Evolutionary conservation across 1,139 yeast genomes (phyloP).

Genomic region (Debaryomycetaceae sp.): DNA sequence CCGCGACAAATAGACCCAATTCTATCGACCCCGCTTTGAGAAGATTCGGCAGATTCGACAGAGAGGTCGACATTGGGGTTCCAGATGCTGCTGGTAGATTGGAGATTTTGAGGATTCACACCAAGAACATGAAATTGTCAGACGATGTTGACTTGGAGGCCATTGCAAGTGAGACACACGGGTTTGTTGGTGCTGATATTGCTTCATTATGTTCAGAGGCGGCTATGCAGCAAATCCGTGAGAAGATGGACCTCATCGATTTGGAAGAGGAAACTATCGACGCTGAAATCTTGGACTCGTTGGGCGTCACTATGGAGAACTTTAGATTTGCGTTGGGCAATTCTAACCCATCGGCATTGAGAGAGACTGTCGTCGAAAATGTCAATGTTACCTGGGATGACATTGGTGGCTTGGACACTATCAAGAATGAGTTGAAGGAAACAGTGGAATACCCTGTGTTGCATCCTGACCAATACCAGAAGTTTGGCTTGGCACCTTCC

Average conservation of each 20-base stretch:
- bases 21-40: slow-evolving; percentile 97
- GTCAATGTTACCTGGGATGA: slow-evolving; percentile 99
- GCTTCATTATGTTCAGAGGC: slow-evolving; percentile 96
- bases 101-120: slow-evolving; percentile 80
- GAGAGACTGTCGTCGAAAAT: slow-evolving; percentile 98
- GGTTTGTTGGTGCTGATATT: slow-evolving; percentile 73
- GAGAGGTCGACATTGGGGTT: slow-evolving; percentile 98
- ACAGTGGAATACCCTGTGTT: slow-evolving; percentile 98
- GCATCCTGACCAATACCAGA: slow-evolving; percentile 98
- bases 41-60: slow-evolving; percentile 97
- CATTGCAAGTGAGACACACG: slow-evolving; percentile 61
- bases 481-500: slow-evolving; percentile 95
- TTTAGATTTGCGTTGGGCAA: slow-evolving; percentile 96
- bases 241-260: slow-evolving; percentile 97
- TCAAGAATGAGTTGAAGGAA: slow-evolving; percentile 95
- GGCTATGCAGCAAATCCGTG: slow-evolving; percentile 92
- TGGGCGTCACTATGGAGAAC: slow-evolving; percentile 99
- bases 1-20: slow-evolving; percentile 91
- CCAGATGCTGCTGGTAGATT: slow-evolving; percentile 99
- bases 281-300: slow-evolving; percentile 92
- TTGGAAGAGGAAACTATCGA: slow-evolving; percentile 97
- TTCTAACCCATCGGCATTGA: slow-evolving; percentile 97
- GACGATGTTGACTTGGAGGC: slow-evolving; percentile 95
- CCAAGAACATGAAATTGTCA: slow-evolving; percentile 95
- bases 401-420: slow-evolving; percentile 90